These are phyloP conservation scores for Vitis rotundifolia DNA, from an alignment of 164 flowering plant genomes.

Conservation along the genomic window DNA sequence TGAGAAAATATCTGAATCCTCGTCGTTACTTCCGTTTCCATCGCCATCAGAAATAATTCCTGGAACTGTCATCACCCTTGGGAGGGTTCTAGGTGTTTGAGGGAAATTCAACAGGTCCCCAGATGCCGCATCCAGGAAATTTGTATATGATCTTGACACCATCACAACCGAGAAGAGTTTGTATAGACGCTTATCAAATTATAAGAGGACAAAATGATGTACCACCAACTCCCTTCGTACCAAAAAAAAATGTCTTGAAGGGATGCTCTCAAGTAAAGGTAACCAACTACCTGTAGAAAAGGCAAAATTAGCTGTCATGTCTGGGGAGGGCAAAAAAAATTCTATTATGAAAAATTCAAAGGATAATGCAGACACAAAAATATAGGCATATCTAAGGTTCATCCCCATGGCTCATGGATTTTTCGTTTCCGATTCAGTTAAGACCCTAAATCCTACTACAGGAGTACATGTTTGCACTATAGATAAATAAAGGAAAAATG, in stretches of 20 bases:
- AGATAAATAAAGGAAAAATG: no score
- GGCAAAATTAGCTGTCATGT: no score
- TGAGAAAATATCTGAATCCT: conserved; percentile 10
- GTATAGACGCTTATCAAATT: neutral
- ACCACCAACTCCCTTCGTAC: neutral
- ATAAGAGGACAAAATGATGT: neutral
- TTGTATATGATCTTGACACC: conserved; percentile 36
- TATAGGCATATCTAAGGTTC: no score
- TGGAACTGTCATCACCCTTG: conserved; percentile 26
- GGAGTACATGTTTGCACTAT: no score
- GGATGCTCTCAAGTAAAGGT: neutral
- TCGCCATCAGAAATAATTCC: conserved; percentile 18
- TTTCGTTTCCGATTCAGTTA: no score
- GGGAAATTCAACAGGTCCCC: conserved; percentile 32
- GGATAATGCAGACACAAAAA: neutral
- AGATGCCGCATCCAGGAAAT: conserved; percentile 31
- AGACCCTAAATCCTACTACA: no score
- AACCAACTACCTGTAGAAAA: conserved; percentile 11
- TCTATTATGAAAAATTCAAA: neutral
- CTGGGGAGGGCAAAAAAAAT: neutral
- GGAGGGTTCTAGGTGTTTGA: conserved; percentile 27
- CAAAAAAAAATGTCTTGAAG: neutral
- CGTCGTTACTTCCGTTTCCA: conserved; percentile 14
- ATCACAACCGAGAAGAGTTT: conserved; percentile 10
- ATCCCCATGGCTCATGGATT: no score